Percentiles rank a stretch among this genome's conserved stretches.
Evolutionary conservation across 83 land plant genomes (phyloP).

Genomic region (Larix sibirica): DNA sequence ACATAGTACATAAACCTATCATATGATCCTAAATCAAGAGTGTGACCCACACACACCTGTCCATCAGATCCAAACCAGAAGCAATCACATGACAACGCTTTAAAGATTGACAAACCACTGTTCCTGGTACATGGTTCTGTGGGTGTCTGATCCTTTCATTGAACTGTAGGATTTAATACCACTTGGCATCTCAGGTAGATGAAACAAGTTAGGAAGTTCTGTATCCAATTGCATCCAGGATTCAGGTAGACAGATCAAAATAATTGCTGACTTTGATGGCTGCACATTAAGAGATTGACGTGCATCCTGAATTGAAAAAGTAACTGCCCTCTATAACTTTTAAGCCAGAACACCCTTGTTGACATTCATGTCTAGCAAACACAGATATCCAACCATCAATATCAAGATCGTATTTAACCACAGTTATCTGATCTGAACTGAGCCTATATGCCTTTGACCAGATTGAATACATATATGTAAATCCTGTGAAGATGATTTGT

Average conservation of each 20-base stretch:
- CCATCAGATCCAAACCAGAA: not conserved
- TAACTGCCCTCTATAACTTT: not conserved
- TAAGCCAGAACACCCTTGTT: not conserved
- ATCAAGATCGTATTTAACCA: not conserved
- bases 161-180: not conserved
- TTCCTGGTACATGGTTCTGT: not conserved
- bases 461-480: not conserved
- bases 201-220: not conserved
- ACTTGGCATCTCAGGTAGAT: not conserved
- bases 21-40: not conserved
- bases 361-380: not conserved
- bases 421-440: not conserved
- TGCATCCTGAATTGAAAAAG: constrained; percentile 5
- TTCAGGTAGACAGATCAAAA: not conserved
- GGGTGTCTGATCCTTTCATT: not conserved
- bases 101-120: not conserved
- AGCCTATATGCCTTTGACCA: not conserved
- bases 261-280: not conserved
- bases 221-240: not conserved
- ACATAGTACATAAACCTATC: not conserved
- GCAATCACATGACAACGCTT: not conserved
- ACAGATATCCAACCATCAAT: not conserved
- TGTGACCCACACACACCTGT: not conserved
- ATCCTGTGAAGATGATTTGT: not conserved
- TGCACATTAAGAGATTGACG: not conserved